Conservation (phyloP, 2,329 filamentous ascomycete genomes). For the Clarireedia hainanense region DNA sequence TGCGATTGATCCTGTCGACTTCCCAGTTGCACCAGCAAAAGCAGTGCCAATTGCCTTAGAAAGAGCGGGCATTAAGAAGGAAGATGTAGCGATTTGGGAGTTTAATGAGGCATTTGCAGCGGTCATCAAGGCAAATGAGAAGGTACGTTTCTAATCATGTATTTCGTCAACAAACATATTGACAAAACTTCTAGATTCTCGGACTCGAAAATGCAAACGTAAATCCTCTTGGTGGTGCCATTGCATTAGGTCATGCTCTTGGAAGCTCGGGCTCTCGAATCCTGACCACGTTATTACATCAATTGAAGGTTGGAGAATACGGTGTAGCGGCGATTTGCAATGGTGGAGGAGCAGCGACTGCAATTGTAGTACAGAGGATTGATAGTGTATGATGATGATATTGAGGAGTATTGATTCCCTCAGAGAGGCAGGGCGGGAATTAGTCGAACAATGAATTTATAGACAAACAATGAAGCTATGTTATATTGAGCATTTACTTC, state of each 20-base stretch:
- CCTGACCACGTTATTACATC: slow-evolving; percentile 81
- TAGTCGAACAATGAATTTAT: too few relatives aligned
- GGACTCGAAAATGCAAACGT: slow-evolving; percentile 72
- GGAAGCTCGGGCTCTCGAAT: slow-evolving; percentile 92
- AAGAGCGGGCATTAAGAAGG: slow-evolving; percentile 81
- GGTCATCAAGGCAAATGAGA: slow-evolving; percentile 89
- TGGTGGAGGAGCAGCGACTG: slow-evolving; percentile 85
- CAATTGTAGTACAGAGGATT: slow-evolving; percentile 81
- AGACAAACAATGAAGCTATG: not conserved
- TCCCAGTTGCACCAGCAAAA: slow-evolving; percentile 85
- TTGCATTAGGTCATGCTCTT: slow-evolving; percentile 83
- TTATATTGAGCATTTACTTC: not conserved
- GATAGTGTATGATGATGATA: slow-evolving; percentile 33
- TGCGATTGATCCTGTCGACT: slow-evolving; percentile 84
- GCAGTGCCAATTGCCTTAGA: slow-evolving; percentile 85
- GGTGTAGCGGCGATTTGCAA: slow-evolving; percentile 96
- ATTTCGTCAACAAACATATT: not conserved
- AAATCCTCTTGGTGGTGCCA: slow-evolving; percentile 84
- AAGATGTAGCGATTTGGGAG: slow-evolving; percentile 92
- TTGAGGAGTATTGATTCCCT: not conserved
- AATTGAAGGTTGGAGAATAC: slow-evolving; percentile 84
- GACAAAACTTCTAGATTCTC: slow-evolving; percentile 33
- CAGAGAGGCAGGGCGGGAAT: too few relatives aligned
- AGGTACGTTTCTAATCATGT: slow-evolving; percentile 41
- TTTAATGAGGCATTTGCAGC: slow-evolving; percentile 98